Percentiles rank a stretch among this genome's conserved stretches.
phyloP scores from a whole-genome alignment of 1,284 basidiomycete species.

The Apiotrichum gamsii region DNA sequence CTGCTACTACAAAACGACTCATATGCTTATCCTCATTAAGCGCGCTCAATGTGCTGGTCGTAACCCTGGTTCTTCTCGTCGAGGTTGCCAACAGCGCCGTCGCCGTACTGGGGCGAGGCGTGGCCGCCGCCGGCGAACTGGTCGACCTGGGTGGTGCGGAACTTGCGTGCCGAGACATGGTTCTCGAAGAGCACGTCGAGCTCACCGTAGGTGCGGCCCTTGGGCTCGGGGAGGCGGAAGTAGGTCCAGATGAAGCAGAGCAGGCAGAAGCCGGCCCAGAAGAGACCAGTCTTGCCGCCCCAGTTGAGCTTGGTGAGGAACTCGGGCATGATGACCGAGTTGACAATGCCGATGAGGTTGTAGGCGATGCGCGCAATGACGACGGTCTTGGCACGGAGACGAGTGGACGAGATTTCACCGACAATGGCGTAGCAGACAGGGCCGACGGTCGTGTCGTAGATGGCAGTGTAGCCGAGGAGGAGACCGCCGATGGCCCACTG shows the following conservation, averaged over 20 bases:
- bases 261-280: conserved; percentile 43
- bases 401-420: conserved; percentile 46
- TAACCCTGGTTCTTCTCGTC: no score
- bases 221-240: conserved; percentile 30
- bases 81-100: no score
- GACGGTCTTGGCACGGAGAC: conserved; percentile 50
- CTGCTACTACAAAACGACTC: no score
- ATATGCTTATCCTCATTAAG: no score
- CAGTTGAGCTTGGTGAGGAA: conserved; percentile 21
- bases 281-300: conserved; percentile 38
- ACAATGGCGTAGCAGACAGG: conserved; percentile 40
- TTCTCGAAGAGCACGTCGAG: conserved; percentile 47
- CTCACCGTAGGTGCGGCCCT: conserved; percentile 45
- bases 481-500: conserved; percentile 16
- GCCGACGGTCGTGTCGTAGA: conserved; percentile 27
- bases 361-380: conserved; percentile 48
- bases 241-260: conserved; percentile 13
- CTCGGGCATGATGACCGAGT: conserved; percentile 11
- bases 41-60: no score
- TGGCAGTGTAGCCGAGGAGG: conserved; percentile 23
- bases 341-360: conserved; percentile 32
- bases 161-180: conserved; percentile 40
- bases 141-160: conserved; percentile 34
- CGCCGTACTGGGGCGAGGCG: no score
- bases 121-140: not conserved